A percentile compares a stretch with the other conserved stretches of the same genome.
phyloP scores from a whole-genome alignment of 2,329 filamentous ascomycete genomes.

The Pseudogymnoascus pannorum region DNA sequence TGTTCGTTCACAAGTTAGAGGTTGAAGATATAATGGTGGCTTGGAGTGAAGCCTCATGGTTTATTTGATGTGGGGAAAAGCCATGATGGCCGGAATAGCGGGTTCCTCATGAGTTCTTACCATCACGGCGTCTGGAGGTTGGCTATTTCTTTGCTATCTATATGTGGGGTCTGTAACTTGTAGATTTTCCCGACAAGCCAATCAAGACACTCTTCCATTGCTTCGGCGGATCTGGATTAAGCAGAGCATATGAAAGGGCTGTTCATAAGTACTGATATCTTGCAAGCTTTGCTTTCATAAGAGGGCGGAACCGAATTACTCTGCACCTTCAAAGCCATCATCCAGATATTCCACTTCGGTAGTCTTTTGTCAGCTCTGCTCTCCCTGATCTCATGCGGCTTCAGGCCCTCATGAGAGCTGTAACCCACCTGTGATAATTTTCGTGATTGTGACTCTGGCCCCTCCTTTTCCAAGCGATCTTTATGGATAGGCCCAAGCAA shows the following conservation, averaged over 20 bases:
- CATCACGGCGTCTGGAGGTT: conserved; percentile 31
- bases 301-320: conserved; percentile 34
- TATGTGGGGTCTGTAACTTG: conserved; percentile 19
- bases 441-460: conserved; percentile 36
- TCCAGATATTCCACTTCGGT: conserved; percentile 51
- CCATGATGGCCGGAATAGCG: conserved; percentile 27
- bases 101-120: conserved; percentile 29
- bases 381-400: conserved; percentile 33
- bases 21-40: no score
- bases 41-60: not conserved
- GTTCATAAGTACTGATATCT: conserved; percentile 35
- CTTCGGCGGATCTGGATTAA: conserved; percentile 11
- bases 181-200: conserved; percentile 12
- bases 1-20: not conserved
- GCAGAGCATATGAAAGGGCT: conserved; percentile 22
- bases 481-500: conserved; percentile 27
- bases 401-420: conserved; percentile 39
- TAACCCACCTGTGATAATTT: conserved; percentile 40
- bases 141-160: conserved; percentile 31
- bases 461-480: conserved; percentile 15
- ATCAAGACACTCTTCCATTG: conserved; percentile 14
- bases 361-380: conserved; percentile 31
- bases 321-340: conserved; percentile 47
- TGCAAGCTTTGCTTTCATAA: conserved; percentile 30
- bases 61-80: conserved; percentile 22